phyloP scores from a whole-genome alignment of 345 rosid species.

The Arabidopsis suecica region DNA sequence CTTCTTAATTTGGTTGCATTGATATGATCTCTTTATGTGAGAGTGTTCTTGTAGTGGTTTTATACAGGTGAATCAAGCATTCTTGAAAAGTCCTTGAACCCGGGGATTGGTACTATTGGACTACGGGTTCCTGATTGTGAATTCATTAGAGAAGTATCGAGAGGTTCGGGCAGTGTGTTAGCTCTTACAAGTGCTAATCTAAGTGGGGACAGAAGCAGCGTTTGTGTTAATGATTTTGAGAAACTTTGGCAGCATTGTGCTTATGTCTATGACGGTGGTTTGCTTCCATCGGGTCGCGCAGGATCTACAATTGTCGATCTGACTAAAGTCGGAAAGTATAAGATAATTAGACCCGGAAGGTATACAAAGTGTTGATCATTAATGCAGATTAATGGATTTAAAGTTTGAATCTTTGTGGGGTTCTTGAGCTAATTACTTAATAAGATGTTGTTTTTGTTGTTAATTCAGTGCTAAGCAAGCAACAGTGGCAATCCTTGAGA shows the following conservation, averaged over 20 bases:
- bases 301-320: conserved; percentile 95
- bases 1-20: background rate
- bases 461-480: conserved; percentile 67
- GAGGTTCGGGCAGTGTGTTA: conserved; percentile 73
- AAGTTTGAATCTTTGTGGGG: conserved; percentile 9
- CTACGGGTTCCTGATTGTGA: conserved; percentile 80
- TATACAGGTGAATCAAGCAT: conserved; percentile 76
- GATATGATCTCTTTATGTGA: conserved; percentile 40
- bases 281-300: conserved; percentile 82
- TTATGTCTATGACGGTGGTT: conserved; percentile 75
- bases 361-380: conserved; percentile 24
- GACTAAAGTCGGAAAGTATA: conserved; percentile 64
- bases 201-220: conserved; percentile 85
- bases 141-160: conserved; percentile 71
- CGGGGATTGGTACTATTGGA: conserved; percentile 76
- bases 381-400: background rate
- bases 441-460: conserved; percentile 9
- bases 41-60: conserved; percentile 36
- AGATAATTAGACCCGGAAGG: conserved; percentile 88
- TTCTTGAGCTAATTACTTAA: conserved; percentile 4
- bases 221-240: conserved; percentile 73
- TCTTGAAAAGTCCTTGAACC: conserved; percentile 87
- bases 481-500: conserved; percentile 60
- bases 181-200: conserved; percentile 95
- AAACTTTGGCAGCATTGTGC: conserved; percentile 90